Percentiles rank a stretch among this genome's conserved stretches.
These are phyloP conservation scores for Hypoxylon trugodes DNA, from an alignment of 495 filamentous ascomycete species.

Conservation along the genomic window DNA sequence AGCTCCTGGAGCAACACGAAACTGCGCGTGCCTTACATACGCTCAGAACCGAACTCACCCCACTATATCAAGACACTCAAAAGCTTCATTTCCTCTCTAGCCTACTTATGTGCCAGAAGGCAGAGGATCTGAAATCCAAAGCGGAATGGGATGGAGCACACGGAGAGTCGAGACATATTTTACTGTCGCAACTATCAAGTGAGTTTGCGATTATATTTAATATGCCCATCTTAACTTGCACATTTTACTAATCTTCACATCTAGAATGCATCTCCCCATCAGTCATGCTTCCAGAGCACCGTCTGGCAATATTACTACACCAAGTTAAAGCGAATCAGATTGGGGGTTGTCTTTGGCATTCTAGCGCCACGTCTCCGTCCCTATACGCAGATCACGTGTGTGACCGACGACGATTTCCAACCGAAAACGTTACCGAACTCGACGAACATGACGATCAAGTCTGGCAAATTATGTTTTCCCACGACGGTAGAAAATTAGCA, in stretches of 20 bases:
- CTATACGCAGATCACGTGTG: constrained; percentile 91
- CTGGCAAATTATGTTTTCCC: constrained; percentile 89
- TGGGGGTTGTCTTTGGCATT: constrained; percentile 86
- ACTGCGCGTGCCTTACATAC: constrained; percentile 78
- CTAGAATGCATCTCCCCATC: constrained; percentile 90
- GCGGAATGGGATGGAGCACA: constrained; percentile 89
- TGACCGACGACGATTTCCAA: constrained; percentile 79
- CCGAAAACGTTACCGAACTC: constrained; percentile 71
- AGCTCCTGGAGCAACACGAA: constrained; percentile 82
- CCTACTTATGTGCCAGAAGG: constrained; percentile 84
- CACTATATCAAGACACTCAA: constrained; percentile 79
- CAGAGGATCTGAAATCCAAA: constrained; percentile 80
- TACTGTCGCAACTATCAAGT: constrained; percentile 89
- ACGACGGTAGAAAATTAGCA: constrained; percentile 85
- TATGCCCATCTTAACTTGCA: constrained; percentile 1
- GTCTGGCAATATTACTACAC: constrained; percentile 83
- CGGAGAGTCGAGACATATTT: constrained; percentile 74
- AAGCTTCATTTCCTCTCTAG: constrained; percentile 84
- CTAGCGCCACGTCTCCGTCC: constrained; percentile 77
- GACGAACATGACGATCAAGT: constrained; percentile 82
- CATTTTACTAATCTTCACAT: constrained; percentile 18
- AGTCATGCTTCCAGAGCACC: constrained; percentile 97
- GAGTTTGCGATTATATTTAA: constrained; percentile 43
- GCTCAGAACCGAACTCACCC: constrained; percentile 86
- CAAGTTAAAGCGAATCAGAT: constrained; percentile 86